phyloP scores from a whole-genome alignment of 2,329 filamentous ascomycete species.

The Fusarium ambrosium region DNA sequence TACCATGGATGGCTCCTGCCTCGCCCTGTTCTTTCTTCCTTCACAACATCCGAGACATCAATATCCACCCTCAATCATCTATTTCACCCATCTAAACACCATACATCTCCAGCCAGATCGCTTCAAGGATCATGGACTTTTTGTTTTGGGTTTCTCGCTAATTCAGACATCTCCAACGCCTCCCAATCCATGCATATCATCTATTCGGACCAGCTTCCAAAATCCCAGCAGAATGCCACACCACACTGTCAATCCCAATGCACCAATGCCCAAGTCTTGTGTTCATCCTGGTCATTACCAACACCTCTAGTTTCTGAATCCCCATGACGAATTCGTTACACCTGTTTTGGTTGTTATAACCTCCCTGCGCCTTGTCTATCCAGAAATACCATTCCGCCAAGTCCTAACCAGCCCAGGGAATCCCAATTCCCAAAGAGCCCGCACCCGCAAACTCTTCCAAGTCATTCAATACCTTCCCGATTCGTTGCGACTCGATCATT shows the following conservation, averaged over 20 bases:
- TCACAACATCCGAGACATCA: background rate
- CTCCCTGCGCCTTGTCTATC: background rate
- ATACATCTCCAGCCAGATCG: background rate
- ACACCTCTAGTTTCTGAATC: background rate
- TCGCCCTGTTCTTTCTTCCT: background rate
- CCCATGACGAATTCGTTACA: background rate
- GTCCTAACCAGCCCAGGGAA: constrained; percentile 4
- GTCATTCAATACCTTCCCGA: constrained; percentile 42
- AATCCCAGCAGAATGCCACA: background rate
- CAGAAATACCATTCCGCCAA: background rate
- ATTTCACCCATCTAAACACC: background rate
- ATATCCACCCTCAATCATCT: background rate
- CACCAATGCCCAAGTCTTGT: background rate
- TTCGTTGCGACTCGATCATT: constrained; percentile 33
- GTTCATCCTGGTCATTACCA: background rate
- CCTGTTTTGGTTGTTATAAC: background rate
- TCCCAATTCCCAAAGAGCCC: constrained; percentile 26
- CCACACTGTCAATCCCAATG: background rate
- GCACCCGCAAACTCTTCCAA: constrained; percentile 43
- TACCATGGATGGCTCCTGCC: background rate
- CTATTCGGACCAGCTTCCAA: background rate
- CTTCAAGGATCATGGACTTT: background rate
- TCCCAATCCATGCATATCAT: background rate
- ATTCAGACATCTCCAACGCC: background rate
- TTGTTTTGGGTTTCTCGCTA: background rate